Conservation (phyloP, 2,329 filamentous ascomycete genomes). For the Knoxdaviesia capensis region DNA sequence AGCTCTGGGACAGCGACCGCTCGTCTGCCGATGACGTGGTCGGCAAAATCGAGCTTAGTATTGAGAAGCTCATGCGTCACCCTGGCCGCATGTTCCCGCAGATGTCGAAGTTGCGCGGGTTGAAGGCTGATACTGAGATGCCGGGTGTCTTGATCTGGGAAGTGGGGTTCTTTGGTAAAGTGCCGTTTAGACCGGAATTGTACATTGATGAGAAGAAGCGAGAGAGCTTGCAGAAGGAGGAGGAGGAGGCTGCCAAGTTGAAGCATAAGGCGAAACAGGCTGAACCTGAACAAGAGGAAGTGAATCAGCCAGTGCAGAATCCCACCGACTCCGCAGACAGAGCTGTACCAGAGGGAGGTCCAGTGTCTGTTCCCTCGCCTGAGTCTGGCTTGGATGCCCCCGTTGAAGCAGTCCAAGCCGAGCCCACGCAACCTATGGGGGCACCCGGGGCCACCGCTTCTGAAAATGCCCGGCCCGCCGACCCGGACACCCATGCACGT, state of each 20-base stretch:
- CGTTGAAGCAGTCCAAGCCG: no score
- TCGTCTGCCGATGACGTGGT: conserved; percentile 87
- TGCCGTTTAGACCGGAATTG: conserved; percentile 65
- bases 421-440: no score
- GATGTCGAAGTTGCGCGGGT: conserved; percentile 60
- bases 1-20: conserved; percentile 90
- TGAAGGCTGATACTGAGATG: conserved; percentile 73
- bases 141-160: conserved; percentile 91
- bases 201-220: conserved; percentile 61
- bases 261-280: background rate
- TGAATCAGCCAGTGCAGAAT: background rate
- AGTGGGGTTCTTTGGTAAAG: conserved; percentile 86
- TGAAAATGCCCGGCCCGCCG: no score
- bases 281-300: background rate
- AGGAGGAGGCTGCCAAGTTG: conserved; percentile 2
- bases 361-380: no score
- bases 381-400: no score
- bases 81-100: conserved; percentile 87
- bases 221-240: conserved; percentile 3
- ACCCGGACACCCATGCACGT: no score
- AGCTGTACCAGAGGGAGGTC: no score
- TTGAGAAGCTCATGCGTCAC: conserved; percentile 85
- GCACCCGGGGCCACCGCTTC: no score
- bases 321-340: no score
- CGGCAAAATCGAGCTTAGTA: conserved; percentile 80